Evolutionary conservation across 805 yeast species (phyloP), one percentile per base, ranked within the genome.

Genomic region (Nakazawaea molendinolei): DNA sequence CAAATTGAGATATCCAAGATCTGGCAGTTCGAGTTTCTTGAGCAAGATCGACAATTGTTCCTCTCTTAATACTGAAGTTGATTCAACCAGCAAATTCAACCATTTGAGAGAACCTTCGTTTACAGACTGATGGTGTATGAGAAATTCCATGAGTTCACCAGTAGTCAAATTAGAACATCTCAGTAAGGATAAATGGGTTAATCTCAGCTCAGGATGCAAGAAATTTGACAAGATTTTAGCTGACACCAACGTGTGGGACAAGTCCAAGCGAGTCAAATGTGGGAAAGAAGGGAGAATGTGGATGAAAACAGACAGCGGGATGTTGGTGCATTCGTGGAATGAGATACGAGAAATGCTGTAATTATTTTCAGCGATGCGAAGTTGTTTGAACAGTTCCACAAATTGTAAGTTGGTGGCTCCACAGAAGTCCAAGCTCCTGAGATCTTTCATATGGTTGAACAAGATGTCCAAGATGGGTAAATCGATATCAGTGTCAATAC

Each of bases 251-350:
- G 96, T 87, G 49, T 86, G 95, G 12, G 84, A 76, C 33, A 89
- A 63, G 53, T 87, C 97, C 21, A 87, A 61, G 43, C 86, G 72
- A 44, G 74, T 73, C 34, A 87, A 58, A 40, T 67, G 62, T 18
- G 65, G 60, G 31, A 80, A 60, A 33, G 67, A 71, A 2, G 83
- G 79, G 20, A 89, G 60, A 9, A 84, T 52, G 35, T 67, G 69
- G 18, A 64, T 64, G 39, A 83, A 72, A 0, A 69, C 69, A n/a
- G 64, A 65, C 5, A 73, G 56, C 4, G 85, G 69, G 25, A 87
- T 62, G 44, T 84, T 86, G 2, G 92, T 79, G 55, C 97, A 89
- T 50, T 86, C 95, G 58, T 87, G 95, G 50, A 89, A 74, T 0
- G 95, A 85, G 8, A 89, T 48, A 40, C 73, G 65, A 48, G 70